These are phyloP conservation scores for Torrubiellomyces zombiae DNA, from an alignment of 2,329 filamentous ascomycete genomes.

Conservation along the genomic window DNA sequence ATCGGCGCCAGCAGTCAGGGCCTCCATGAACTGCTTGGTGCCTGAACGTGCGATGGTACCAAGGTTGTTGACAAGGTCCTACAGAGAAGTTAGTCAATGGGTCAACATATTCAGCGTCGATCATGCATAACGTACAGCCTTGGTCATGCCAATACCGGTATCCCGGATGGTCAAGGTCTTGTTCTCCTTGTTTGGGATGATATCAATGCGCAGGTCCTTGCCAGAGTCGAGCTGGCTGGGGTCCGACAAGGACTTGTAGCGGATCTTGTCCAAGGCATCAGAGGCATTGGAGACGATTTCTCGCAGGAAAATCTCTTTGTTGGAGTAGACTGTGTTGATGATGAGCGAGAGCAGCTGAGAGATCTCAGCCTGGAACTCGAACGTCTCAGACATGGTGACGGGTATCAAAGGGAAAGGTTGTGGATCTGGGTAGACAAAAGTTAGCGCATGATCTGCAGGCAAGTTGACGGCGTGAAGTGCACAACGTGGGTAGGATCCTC, in stretches of 20 bases:
- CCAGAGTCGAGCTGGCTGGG: conserved; percentile 90
- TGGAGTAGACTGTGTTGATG: conserved; percentile 99
- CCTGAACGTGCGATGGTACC: conserved; percentile 98
- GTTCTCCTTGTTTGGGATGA: conserved; percentile 92
- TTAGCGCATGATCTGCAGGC: not conserved
- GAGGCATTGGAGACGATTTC: conserved; percentile 97
- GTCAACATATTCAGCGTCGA: not conserved
- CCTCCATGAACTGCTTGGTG: conserved; percentile 99
- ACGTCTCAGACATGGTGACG: conserved; percentile 81
- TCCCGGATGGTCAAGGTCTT: conserved; percentile 97
- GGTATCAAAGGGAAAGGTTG: conserved; percentile 18
- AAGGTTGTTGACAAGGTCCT: conserved; percentile 99
- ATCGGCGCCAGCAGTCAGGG: conserved; percentile 91
- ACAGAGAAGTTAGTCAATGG: conserved; percentile 3
- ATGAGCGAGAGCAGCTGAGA: conserved; percentile 99
- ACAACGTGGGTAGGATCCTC: no score
- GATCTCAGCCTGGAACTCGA: conserved; percentile 99
- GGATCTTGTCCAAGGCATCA: conserved; percentile 99
- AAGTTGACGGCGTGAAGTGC: not conserved
- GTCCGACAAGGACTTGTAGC: conserved; percentile 95
- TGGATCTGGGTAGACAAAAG: conserved; percentile 3
- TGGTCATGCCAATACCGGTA: conserved; percentile 99
- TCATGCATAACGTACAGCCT: conserved; percentile 60
- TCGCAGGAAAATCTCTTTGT: conserved; percentile 99
- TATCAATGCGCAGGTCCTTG: conserved; percentile 98